phyloP scores from a whole-genome alignment of 176 grass and related monocot species.

The Puya raimondii region DNA sequence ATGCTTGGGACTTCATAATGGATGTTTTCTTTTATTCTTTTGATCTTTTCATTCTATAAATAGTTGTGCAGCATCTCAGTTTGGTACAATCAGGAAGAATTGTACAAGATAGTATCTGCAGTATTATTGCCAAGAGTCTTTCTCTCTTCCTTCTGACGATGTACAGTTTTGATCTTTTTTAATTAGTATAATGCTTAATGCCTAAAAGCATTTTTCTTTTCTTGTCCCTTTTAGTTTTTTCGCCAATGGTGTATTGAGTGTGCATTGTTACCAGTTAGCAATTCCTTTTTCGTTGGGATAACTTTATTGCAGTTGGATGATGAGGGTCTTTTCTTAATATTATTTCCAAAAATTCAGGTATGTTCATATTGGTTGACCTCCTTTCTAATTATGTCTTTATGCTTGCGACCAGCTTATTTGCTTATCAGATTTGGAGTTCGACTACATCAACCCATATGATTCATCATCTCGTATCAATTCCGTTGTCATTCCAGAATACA shows the following conservation, averaged over 20 bases:
- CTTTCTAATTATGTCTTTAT: conserved; percentile 20
- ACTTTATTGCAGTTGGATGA: background rate
- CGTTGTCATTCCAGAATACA: conserved; percentile 61
- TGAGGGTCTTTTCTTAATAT: background rate
- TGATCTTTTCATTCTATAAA: too few species aligned
- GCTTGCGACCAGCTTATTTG: conserved; percentile 63
- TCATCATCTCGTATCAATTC: conserved; percentile 77
- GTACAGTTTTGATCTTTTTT: too few species aligned
- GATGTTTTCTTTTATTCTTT: too few species aligned
- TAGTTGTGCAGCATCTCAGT: too few species aligned
- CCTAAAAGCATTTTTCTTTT: background rate
- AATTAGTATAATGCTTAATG: background rate
- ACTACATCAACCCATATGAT: conserved; percentile 97
- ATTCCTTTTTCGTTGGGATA: background rate
- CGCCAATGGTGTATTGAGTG: too few species aligned
- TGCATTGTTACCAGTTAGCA: background rate
- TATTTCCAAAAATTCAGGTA: background rate
- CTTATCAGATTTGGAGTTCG: conserved; percentile 87
- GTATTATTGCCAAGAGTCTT: too few species aligned
- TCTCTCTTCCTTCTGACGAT: too few species aligned
- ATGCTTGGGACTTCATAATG: background rate
- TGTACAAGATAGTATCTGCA: too few species aligned
- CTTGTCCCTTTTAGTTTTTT: too few species aligned
- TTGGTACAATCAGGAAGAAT: too few species aligned
- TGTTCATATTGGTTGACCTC: conserved; percentile 18